These are phyloP conservation scores for Mortierella hygrophila DNA, from an alignment of 192 early-diverging fungal species.

Conservation along the genomic window DNA sequence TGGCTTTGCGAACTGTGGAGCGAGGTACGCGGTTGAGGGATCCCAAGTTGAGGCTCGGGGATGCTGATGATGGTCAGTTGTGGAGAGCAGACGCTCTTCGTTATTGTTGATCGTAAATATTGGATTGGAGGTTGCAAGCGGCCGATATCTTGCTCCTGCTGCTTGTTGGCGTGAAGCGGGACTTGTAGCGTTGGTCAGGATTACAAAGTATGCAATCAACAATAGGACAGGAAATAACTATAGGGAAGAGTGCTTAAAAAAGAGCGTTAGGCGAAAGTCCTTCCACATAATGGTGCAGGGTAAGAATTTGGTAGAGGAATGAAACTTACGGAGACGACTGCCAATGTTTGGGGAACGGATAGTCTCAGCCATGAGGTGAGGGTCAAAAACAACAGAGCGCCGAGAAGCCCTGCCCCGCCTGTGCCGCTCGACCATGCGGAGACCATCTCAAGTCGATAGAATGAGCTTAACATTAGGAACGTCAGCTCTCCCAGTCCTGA, in stretches of 20 bases:
- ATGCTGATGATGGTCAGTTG: not conserved
- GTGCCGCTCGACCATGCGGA: constrained; percentile 61
- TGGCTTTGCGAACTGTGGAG: not conserved
- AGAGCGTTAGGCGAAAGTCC: too few species aligned
- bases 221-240: constrained; percentile 49
- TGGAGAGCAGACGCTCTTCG: constrained; percentile 11
- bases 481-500: constrained; percentile 59
- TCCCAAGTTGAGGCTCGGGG: not conserved
- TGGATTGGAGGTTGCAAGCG: constrained; percentile 11
- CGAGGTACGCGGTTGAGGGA: not conserved
- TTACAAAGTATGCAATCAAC: constrained; percentile 52
- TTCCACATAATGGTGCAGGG: not conserved
- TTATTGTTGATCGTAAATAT: not conserved
- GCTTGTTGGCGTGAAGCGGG: not conserved
- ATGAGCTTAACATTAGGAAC: constrained; percentile 61
- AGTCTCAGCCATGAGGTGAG: constrained; percentile 56
- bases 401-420: constrained; percentile 57
- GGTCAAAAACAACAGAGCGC: constrained; percentile 53
- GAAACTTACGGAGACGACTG: constrained; percentile 38
- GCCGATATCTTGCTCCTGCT: constrained; percentile 32
- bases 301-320: not conserved
- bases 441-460: constrained; percentile 51
- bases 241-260: too few species aligned
- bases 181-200: constrained; percentile 27
- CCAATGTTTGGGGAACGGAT: constrained; percentile 35